phyloP scores from a whole-genome alignment of 768 basidiomycete species.

The Kwoniella bestiolae region DNA sequence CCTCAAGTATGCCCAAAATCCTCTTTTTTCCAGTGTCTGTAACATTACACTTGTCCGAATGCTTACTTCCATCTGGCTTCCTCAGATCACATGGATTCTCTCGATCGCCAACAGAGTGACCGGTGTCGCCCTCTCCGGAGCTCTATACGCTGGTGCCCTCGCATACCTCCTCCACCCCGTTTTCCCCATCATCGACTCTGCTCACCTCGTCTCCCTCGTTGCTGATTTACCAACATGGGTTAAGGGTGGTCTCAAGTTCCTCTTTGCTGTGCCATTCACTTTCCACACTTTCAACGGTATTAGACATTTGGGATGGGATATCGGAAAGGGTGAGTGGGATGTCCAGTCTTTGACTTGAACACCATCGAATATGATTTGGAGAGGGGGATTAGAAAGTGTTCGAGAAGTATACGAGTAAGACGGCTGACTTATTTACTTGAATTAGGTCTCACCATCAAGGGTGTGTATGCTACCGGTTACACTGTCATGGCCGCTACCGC shows the following conservation, averaged over 20 bases:
- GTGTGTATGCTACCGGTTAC: conserved; percentile 80
- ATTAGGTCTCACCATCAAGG: conserved; percentile 77
- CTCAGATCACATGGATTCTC: conserved; percentile 84
- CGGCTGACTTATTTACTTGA: conserved; percentile 2
- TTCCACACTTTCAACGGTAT: conserved; percentile 91
- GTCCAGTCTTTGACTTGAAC: background rate
- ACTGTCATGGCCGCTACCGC: conserved; percentile 79
- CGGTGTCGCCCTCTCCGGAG: conserved; percentile 75
- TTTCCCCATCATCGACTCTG: conserved; percentile 69
- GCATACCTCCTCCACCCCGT: conserved; percentile 82
- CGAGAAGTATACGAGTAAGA: background rate
- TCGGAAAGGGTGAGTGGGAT: conserved; percentile 74
- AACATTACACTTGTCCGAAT: background rate
- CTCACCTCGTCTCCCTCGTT: conserved; percentile 73
- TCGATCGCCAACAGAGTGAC: conserved; percentile 89
- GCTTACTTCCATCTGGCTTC: conserved; percentile 40
- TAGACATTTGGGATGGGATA: conserved; percentile 88
- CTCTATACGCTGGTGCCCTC: conserved; percentile 81
- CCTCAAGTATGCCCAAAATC: conserved; percentile 46
- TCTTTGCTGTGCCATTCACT: conserved; percentile 83
- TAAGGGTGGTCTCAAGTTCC: conserved; percentile 74
- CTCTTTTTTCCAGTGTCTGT: background rate
- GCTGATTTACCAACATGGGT: conserved; percentile 72
- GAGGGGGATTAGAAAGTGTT: no score
- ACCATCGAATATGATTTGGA: no score